Base-by-base conservation (phyloP, 805 yeast species). In the Ogataea paradorogensis region DNA sequence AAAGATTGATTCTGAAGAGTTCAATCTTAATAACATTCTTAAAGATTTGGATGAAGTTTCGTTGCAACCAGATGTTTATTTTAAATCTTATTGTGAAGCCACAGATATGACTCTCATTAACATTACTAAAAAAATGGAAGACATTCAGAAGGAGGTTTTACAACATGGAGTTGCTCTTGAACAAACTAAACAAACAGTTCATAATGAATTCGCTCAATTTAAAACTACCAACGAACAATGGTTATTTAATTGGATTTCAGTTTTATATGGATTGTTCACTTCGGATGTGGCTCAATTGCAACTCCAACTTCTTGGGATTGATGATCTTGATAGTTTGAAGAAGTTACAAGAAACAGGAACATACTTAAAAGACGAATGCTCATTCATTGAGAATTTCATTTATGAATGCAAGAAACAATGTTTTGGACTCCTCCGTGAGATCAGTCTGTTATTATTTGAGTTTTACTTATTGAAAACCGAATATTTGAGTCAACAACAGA, bases 191-290 rank as follows among this genome's bases (percentile, higher is more conserved):
- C 21, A 27, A 15, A 23, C 13, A 9, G 33, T 53, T 7, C 25
- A 15, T 15, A 41, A 42, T 4, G 49, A 52, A 18, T 27, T 55
- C 7, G 15, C 30, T 3, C 33, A 40, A 7, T 30, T 45, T 22
- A 43, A 48, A 16, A 13, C 26, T 18, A 32, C 33, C 10, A 50
- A 48, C 37, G 56, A 55, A 15, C 44, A 46, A 22, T 52, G 54
- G 56, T 27, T 56, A 3, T 54, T 43, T 22, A 46, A 47, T n/a
- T 60, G 63, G 62, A 47, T 58, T 25, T 56, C 63, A 0, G 52
- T 51, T 3, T 39, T 59, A 1, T 60, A 53, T 39, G 56, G 62
- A 1, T 33, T 60, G 5, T 53, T 56, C 33, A 52, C 50, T 26
- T 46, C 62, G 9, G 55, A 50, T 8, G 43, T 56, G n/a, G 31